Evolutionary conservation across 345 rosid species (phyloP).

Genomic region (Citrus sp.): DNA sequence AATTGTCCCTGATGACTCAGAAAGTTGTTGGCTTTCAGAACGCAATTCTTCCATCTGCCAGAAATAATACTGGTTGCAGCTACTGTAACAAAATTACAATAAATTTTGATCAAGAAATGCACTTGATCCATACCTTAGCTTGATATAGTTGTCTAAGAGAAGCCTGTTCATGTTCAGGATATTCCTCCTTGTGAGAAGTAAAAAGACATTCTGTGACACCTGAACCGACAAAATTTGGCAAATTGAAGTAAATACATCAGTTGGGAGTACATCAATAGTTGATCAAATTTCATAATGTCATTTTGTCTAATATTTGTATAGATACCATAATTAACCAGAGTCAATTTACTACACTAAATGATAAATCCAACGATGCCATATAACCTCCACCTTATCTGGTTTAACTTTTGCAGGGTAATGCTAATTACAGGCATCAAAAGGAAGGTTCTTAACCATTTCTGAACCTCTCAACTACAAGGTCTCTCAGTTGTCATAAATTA

Average conservation of each 20-base stretch:
- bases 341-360: neutral
- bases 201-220: conserved; percentile 91
- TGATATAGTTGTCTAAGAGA: conserved; percentile 86
- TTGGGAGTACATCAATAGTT: neutral
- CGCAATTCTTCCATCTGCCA: conserved; percentile 87
- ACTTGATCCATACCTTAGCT: conserved; percentile 58
- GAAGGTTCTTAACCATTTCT: neutral
- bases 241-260: neutral
- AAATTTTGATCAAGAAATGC: conserved; percentile 14
- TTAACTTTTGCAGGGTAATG: neutral
- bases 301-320: neutral
- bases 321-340: neutral
- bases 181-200: conserved; percentile 92
- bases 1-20: conserved; percentile 83
- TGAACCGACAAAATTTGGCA: conserved; percentile 30
- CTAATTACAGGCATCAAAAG: neutral
- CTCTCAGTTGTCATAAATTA: neutral
- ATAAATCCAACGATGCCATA: neutral
- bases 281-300: neutral
- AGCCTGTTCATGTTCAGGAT: conserved; percentile 92
- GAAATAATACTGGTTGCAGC: conserved; percentile 17
- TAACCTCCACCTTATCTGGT: neutral
- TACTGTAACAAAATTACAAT: conserved; percentile 4
- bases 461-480: neutral
- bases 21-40: conserved; percentile 69